A percentile compares a stretch with the other conserved stretches of the same genome.
Evolutionary conservation across 352 stramenopile species (phyloP).

Genomic region (Thalassiosira mediterranea): DNA sequence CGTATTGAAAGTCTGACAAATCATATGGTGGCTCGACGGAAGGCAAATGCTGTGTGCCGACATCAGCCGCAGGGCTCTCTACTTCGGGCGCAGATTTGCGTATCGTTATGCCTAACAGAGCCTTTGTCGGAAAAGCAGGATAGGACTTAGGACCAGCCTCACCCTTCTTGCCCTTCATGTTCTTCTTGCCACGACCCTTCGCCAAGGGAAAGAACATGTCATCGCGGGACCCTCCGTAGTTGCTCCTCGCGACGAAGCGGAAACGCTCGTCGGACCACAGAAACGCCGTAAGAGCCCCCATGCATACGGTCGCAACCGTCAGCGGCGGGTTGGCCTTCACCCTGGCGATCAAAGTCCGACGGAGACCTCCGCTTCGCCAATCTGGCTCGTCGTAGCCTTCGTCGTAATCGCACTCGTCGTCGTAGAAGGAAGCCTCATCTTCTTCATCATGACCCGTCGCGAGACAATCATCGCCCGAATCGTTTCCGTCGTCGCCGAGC

Average conservation of each 20-base stretch:
- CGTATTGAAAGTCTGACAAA: slow-evolving; percentile 41
- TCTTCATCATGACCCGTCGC: not conserved
- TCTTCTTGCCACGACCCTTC: not conserved
- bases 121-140: slow-evolving; percentile 36
- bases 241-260: not conserved
- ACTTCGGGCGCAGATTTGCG: not conserved
- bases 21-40: slow-evolving; percentile 24
- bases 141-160: slow-evolving; percentile 5
- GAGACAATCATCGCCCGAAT: too few species aligned
- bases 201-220: not conserved
- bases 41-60: not conserved
- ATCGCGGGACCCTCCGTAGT: not conserved
- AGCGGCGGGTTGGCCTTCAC: slow-evolving; percentile 5
- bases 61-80: not conserved
- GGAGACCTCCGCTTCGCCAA: not conserved
- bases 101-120: slow-evolving; percentile 27
- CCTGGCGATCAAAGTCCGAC: not conserved
- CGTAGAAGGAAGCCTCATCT: slow-evolving; percentile 1
- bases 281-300: not conserved
- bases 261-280: slow-evolving; percentile 3
- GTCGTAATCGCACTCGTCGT: not conserved
- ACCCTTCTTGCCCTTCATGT: not conserved
- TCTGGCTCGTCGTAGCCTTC: not conserved
- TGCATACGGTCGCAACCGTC: not conserved
- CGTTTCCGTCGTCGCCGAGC: too few species aligned